These are phyloP conservation scores for Trichothecium roseum DNA, from an alignment of 2,329 filamentous ascomycete genomes.

Conservation along the genomic window DNA sequence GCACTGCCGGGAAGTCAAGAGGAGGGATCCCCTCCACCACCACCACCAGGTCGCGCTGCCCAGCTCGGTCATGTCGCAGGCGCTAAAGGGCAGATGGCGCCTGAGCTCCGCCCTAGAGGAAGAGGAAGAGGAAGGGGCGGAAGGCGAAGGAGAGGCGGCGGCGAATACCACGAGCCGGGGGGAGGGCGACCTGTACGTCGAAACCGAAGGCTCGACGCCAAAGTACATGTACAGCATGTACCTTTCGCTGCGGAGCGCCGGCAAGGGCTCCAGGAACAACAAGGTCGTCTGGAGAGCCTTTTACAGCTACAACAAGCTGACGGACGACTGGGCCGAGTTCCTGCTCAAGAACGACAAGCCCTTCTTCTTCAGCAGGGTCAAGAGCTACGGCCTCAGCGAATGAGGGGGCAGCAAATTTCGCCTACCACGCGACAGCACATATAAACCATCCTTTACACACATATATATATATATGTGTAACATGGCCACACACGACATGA, in stretches of 20 bases:
- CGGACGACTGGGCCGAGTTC: conserved; percentile 87
- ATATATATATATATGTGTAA: neutral
- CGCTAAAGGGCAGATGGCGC: conserved; percentile 47
- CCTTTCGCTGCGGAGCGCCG: conserved; percentile 55
- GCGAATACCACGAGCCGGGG: conserved; percentile 8
- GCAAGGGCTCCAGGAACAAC: conserved; percentile 62
- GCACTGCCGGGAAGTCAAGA: conserved; percentile 24
- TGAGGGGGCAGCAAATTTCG: no score
- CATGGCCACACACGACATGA: neutral
- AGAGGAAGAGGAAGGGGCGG: conserved; percentile 13
- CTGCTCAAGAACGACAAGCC: conserved; percentile 51
- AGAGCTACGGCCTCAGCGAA: conserved; percentile 45
- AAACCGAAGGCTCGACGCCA: conserved; percentile 82
- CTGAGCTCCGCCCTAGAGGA: conserved; percentile 27
- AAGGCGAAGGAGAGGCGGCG: no score
- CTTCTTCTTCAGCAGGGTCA: conserved; percentile 58
- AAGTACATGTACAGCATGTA: conserved; percentile 85
- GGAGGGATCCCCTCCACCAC: conserved; percentile 1
- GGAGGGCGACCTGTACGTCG: conserved; percentile 66
- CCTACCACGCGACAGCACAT: neutral
- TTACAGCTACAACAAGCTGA: conserved; percentile 82
- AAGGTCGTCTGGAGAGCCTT: conserved; percentile 84
- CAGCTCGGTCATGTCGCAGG: conserved; percentile 55
- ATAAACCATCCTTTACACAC: neutral
- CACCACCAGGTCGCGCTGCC: conserved; percentile 17